These are phyloP conservation scores for Colletotrichum falcatum DNA, from an alignment of 2,329 filamentous ascomycete genomes.

Conservation along the genomic window DNA sequence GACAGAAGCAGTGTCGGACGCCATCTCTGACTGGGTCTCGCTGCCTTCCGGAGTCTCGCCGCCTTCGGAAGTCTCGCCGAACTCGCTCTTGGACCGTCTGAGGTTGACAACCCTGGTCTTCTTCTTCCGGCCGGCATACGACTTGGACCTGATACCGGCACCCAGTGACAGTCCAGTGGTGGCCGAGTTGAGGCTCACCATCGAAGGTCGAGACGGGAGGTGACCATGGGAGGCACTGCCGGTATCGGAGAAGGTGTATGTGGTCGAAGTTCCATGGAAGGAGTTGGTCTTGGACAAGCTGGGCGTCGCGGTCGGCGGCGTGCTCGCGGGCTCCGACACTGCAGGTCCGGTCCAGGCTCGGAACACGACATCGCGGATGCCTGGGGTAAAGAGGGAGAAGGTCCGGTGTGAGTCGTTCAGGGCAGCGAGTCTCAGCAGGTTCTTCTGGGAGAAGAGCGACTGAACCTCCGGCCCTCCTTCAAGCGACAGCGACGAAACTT, in stretches of 20 bases:
- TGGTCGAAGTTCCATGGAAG: slow-evolving; percentile 68
- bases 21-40: slow-evolving; percentile 57
- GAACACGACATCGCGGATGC: slow-evolving; percentile 91
- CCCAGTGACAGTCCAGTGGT: slow-evolving; percentile 73
- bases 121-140: slow-evolving; percentile 77
- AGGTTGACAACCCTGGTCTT: slow-evolving; percentile 88
- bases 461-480: slow-evolving; percentile 86
- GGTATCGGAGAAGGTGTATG: slow-evolving; percentile 80
- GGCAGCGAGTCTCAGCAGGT: slow-evolving; percentile 83
- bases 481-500: slow-evolving; percentile 81
- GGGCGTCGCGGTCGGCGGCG: slow-evolving; percentile 62
- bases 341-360: slow-evolving; percentile 88
- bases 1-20: slow-evolving; percentile 67
- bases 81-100: slow-evolving; percentile 69
- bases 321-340: slow-evolving; percentile 68
- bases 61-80: slow-evolving; percentile 65
- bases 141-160: slow-evolving; percentile 67
- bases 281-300: slow-evolving; percentile 74
- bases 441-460: slow-evolving; percentile 95
- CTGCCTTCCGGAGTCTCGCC: slow-evolving; percentile 65
- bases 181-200: slow-evolving; percentile 71
- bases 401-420: slow-evolving; percentile 91
- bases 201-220: slow-evolving; percentile 75
- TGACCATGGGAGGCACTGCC: slow-evolving; percentile 73
- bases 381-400: slow-evolving; percentile 89